Evolutionary conservation across 2,329 filamentous ascomycete genomes (phyloP).

Genomic region (Zymoseptoria tritici): DNA sequence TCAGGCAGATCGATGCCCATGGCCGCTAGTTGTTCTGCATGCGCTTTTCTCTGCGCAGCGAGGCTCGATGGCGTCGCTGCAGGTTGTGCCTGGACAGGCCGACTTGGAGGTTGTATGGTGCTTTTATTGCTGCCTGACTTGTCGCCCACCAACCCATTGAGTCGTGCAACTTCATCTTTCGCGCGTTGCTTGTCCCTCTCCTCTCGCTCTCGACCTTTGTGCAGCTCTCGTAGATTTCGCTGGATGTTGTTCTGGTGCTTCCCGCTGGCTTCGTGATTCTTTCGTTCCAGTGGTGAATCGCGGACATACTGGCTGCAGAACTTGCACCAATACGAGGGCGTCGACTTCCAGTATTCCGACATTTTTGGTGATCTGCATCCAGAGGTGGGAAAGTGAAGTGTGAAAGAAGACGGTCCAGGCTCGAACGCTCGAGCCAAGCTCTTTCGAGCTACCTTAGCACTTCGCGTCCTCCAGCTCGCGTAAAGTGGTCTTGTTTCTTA

Average conservation of each 20-base stretch:
- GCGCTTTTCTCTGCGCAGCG: conserved; percentile 65
- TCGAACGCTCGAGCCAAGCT: not conserved
- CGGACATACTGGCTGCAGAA: conserved; percentile 85
- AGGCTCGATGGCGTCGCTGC: conserved; percentile 36
- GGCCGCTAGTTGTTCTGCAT: conserved; percentile 79
- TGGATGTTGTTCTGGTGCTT: conserved; percentile 61
- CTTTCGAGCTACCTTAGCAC: not conserved
- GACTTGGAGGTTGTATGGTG: conserved; percentile 11
- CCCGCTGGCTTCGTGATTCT: conserved; percentile 34
- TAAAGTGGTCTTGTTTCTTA: not conserved
- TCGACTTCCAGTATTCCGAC: conserved; percentile 99
- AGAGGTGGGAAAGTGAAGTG: not conserved
- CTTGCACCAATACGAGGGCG: conserved; percentile 96
- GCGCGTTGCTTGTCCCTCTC: conserved; percentile 72
- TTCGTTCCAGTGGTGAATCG: conserved; percentile 83
- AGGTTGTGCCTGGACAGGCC: conserved; percentile 22
- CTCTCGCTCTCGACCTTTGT: conserved; percentile 73
- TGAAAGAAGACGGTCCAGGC: not conserved
- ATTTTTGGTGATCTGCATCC: conserved; percentile 41
- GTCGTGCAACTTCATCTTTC: conserved; percentile 73
- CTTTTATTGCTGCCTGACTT: not conserved
- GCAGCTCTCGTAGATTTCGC: conserved; percentile 80
- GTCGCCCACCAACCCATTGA: conserved; percentile 67
- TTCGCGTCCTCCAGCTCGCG: not conserved
- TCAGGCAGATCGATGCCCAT: conserved; percentile 81